phyloP scores from a whole-genome alignment of 129 eudicot genomes.

The Daucus carota region DNA sequence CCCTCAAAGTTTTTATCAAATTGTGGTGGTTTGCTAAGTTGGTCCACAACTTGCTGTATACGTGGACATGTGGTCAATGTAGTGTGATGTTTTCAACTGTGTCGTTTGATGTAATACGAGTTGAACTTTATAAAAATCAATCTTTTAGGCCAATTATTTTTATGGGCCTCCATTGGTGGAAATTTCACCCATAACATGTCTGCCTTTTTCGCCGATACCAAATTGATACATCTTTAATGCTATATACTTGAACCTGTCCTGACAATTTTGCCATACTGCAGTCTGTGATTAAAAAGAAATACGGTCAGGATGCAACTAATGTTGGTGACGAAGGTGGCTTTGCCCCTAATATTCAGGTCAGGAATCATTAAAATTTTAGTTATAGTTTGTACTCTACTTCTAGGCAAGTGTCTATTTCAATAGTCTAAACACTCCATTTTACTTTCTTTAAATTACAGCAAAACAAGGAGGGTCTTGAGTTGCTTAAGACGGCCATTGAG shows the following conservation, averaged over 20 bases:
- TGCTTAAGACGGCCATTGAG: constrained; percentile 89
- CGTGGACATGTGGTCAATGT: too few species aligned
- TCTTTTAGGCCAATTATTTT: not conserved
- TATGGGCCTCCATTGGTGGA: not conserved
- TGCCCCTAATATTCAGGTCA: constrained; percentile 96
- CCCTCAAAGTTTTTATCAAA: not conserved
- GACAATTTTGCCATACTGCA: constrained; percentile 18
- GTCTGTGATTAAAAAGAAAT: constrained; percentile 97
- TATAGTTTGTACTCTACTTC: not conserved
- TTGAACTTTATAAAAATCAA: not conserved
- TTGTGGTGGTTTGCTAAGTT: not conserved
- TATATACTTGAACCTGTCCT: not conserved
- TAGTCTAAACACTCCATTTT: not conserved
- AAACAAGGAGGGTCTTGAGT: constrained; percentile 97
- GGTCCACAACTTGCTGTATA: not conserved
- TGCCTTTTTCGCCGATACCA: not conserved
- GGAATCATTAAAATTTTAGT: not conserved
- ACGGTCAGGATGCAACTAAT: constrained; percentile 99
- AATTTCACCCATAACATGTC: not conserved
- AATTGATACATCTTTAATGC: not conserved
- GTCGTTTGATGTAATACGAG: not conserved
- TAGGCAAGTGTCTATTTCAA: not conserved
- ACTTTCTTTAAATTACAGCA: constrained; percentile 41
- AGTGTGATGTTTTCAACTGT: not conserved
- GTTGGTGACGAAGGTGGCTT: constrained; percentile 99